Evolutionary conservation across 139 green algal species (phyloP).

Genomic region (Nannochloris sp.): DNA sequence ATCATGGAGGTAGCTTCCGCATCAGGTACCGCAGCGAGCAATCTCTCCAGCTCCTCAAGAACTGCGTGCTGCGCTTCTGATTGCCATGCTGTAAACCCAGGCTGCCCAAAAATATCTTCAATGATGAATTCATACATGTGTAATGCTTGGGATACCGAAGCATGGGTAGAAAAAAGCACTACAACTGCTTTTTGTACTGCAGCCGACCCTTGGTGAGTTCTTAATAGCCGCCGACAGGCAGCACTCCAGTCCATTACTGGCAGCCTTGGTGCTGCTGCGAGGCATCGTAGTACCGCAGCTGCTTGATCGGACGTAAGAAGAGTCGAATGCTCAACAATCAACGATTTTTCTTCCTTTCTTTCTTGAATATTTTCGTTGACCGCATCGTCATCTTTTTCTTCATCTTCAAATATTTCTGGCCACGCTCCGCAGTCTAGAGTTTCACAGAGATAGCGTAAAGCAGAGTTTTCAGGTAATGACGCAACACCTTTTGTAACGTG

Average conservation of each 20-base stretch:
- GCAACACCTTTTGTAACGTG: background rate
- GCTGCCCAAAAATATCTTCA: background rate
- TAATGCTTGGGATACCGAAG: background rate
- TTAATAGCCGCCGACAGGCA: conserved; percentile 4
- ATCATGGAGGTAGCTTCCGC: background rate
- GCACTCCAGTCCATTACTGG: background rate
- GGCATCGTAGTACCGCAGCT: conserved; percentile 11
- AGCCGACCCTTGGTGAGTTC: background rate
- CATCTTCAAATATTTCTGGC: background rate
- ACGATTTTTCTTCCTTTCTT: too few relatives aligned
- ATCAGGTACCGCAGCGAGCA: conserved; percentile 15
- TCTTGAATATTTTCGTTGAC: background rate
- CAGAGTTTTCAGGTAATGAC: conserved; percentile 5
- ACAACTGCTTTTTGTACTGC: conserved; percentile 3
- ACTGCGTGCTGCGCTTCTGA: background rate
- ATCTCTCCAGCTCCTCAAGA: background rate
- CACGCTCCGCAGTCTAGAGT: background rate
- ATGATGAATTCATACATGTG: background rate
- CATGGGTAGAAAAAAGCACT: background rate
- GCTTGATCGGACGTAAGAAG: background rate
- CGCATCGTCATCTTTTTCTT: background rate
- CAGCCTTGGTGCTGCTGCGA: background rate
- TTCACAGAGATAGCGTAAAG: conserved; percentile 12
- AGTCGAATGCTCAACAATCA: too few relatives aligned
- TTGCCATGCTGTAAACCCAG: background rate